A percentile compares a stretch with the other conserved stretches of the same genome.
Evolutionary conservation across 2,329 filamentous ascomycete genomes (phyloP).

Genomic region (Ophiosphaerella korrae): DNA sequence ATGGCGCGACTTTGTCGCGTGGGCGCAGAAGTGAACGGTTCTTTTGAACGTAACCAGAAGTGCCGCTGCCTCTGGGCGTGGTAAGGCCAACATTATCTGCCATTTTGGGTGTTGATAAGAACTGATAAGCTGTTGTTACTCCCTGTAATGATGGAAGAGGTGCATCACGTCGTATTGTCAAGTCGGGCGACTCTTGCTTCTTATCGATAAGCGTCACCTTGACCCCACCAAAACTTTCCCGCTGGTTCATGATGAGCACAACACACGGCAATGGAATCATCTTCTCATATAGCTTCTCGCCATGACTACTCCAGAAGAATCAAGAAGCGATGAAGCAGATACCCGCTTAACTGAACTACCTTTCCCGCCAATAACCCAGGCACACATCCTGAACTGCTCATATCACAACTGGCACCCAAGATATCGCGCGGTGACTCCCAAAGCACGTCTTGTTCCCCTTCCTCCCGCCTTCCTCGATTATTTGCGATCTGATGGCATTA

Average conservation of each 20-base stretch:
- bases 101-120: constrained; percentile 59
- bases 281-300: constrained; percentile 9
- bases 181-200: constrained; percentile 29
- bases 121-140: background rate
- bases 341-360: constrained; percentile 53
- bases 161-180: constrained; percentile 26
- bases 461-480: constrained; percentile 79
- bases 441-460: constrained; percentile 82
- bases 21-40: constrained; percentile 88
- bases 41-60: constrained; percentile 95
- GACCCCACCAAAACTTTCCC: constrained; percentile 37
- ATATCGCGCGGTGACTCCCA: constrained; percentile 81
- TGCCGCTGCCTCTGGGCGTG: constrained; percentile 92
- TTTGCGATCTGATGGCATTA: constrained; percentile 88
- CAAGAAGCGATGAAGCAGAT: constrained; percentile 1
- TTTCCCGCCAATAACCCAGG: constrained; percentile 82
- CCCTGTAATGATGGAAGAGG: constrained; percentile 3
- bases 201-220: constrained; percentile 6
- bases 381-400: constrained; percentile 92
- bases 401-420: constrained; percentile 91
- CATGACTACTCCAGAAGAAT: constrained; percentile 24
- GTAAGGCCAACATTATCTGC: constrained; percentile 96
- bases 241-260: constrained; percentile 13
- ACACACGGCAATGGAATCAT: constrained; percentile 33
- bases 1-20: constrained; percentile 79